Evolutionary conservation across 306 rosid genomes (phyloP).

Genomic region (Castanopsis chinensis): DNA sequence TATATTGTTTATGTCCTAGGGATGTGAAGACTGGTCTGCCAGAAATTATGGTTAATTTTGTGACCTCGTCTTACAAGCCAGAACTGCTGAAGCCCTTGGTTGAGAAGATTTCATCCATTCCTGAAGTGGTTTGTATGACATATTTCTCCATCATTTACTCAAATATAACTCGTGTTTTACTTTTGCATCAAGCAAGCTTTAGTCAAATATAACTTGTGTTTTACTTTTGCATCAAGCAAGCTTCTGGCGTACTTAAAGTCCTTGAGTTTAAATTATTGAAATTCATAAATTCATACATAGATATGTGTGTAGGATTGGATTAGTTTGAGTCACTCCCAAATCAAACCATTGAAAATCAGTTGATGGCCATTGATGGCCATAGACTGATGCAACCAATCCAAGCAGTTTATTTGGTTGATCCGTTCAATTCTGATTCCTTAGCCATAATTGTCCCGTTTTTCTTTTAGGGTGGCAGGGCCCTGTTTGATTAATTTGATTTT

Average conservation of each 20-base stretch:
- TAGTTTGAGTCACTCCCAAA: neutral
- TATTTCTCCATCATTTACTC: constrained; percentile 14
- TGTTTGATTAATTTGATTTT: neutral
- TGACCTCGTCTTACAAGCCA: constrained; percentile 83
- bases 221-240: neutral
- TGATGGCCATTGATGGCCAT: neutral
- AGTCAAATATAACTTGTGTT: constrained; percentile 4
- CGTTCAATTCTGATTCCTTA: neutral
- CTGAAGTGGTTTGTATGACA: constrained; percentile 85
- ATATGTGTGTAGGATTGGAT: neutral
- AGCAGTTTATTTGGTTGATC: neutral
- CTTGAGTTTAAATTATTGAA: neutral
- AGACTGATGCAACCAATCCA: neutral
- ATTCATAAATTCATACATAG: no score
- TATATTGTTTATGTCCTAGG: constrained; percentile 39
- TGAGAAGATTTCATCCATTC: constrained; percentile 59
- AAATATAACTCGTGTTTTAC: constrained; percentile 5
- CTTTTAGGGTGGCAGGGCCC: neutral
- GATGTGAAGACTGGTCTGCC: constrained; percentile 62
- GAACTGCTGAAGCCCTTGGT: constrained; percentile 70
- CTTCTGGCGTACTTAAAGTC: neutral
- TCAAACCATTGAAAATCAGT: neutral
- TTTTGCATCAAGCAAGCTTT: neutral
- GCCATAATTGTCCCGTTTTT: neutral
- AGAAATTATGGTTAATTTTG: constrained; percentile 94